Evolutionary conservation across 2,329 filamentous ascomycete genomes (phyloP).

Genomic region (Beauveria caledonica): DNA sequence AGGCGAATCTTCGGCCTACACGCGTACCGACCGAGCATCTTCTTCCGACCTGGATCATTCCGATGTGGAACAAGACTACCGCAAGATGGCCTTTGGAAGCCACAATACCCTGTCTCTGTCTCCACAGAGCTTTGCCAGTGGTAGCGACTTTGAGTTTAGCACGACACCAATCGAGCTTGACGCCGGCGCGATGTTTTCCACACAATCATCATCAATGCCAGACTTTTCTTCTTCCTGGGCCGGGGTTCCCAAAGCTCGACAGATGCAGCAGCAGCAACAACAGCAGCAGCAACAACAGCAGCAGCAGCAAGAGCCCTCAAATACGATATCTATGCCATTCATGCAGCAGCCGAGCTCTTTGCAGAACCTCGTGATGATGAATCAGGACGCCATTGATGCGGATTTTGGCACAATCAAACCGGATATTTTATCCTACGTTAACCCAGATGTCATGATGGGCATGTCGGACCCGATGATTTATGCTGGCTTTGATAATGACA

Average conservation of each 20-base stretch:
- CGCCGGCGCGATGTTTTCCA: constrained; percentile 26
- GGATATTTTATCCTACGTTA: constrained; percentile 42
- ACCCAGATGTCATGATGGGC: constrained; percentile 48
- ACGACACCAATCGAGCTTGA: constrained; percentile 27
- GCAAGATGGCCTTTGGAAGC: constrained; percentile 37
- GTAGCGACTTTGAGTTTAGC: constrained; percentile 30
- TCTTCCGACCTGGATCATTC: constrained; percentile 48
- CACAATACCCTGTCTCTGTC: constrained; percentile 41
- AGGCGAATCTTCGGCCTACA: constrained; percentile 26
- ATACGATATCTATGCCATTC: constrained; percentile 28
- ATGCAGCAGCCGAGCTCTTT: constrained; percentile 34
- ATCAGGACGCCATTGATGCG: constrained; percentile 41
- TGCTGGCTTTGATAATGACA: constrained; percentile 40
- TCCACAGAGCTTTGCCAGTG: constrained; percentile 41
- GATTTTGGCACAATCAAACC: constrained; percentile 49
- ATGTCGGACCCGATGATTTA: constrained; percentile 53
- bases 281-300: not conserved
- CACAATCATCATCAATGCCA: constrained; percentile 26
- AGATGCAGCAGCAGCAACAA: constrained; percentile 6
- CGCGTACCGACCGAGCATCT: constrained; percentile 40
- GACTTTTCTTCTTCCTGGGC: constrained; percentile 24
- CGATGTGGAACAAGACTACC: constrained; percentile 47
- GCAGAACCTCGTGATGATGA: constrained; percentile 38
- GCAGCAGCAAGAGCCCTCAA: not conserved
- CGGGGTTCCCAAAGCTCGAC: constrained; percentile 21